These are phyloP conservation scores for Porcisia deanei DNA, from an alignment of 208 protist species.

Conservation along the genomic window DNA sequence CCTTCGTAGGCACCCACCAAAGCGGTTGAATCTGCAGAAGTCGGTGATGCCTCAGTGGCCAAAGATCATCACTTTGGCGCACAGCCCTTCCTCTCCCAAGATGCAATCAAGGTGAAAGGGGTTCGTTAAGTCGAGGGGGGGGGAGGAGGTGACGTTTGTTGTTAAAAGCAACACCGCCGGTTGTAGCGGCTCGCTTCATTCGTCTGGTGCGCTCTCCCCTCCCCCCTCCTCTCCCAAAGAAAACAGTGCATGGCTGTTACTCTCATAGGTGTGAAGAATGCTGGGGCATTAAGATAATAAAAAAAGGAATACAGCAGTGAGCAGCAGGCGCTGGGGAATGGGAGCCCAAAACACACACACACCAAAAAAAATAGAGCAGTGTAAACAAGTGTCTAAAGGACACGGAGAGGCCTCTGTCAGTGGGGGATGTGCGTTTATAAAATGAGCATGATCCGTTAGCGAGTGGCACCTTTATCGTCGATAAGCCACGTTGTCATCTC, in stretches of 20 bases:
- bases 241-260: not conserved
- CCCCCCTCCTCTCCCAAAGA: too few species aligned
- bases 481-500: constrained; percentile 6
- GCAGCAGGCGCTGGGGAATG: constrained; percentile 9
- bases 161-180: not conserved
- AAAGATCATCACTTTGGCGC: not conserved
- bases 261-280: not conserved
- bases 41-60: not conserved
- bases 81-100: not conserved
- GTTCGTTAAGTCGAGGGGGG: not conserved
- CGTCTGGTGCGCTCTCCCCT: not conserved
- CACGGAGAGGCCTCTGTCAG: not conserved
- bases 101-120: not conserved
- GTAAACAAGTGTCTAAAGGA: not conserved
- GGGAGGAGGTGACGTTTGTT: not conserved
- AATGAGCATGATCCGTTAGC: not conserved
- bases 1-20: not conserved
- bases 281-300: not conserved
- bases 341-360: not conserved
- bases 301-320: constrained; percentile 3
- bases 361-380: not conserved
- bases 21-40: not conserved
- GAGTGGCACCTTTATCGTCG: not conserved
- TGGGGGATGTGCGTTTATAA: not conserved
- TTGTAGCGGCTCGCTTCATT: not conserved